Conservation (phyloP, 177 flowering plant genomes). For the Vitis hybrid region DNA sequence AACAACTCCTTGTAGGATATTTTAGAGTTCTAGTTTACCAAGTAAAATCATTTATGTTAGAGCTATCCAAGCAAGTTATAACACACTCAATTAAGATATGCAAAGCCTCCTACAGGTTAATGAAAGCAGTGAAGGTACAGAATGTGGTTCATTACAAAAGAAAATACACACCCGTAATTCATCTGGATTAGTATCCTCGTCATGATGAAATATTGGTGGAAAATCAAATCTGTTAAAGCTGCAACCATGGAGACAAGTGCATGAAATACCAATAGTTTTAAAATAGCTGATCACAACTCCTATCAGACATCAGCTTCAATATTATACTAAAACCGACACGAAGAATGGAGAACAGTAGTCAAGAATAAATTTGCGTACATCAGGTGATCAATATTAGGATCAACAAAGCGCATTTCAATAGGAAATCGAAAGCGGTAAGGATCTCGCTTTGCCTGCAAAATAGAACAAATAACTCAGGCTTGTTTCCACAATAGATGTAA, state of each 20-base stretch:
- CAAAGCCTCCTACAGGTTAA: not conserved
- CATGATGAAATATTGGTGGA: conserved; percentile 92
- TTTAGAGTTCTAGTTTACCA: too few species aligned
- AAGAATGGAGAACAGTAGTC: conserved; percentile 1
- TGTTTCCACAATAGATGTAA: too few species aligned
- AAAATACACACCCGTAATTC: conserved; percentile 67
- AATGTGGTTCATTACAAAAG: not conserved
- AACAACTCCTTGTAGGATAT: too few species aligned
- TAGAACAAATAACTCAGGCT: conserved; percentile 4
- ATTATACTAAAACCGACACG: not conserved
- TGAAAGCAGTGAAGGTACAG: not conserved
- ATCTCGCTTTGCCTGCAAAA: conserved; percentile 94
- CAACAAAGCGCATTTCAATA: conserved; percentile 91
- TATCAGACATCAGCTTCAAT: not conserved
- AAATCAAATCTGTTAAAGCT: conserved; percentile 92
- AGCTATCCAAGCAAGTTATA: not conserved
- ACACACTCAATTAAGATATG: not conserved
- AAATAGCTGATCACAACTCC: not conserved
- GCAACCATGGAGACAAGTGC: conserved; percentile 28
- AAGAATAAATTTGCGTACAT: conserved; percentile 55
- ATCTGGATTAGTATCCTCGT: conserved; percentile 78
- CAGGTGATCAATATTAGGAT: conserved; percentile 91
- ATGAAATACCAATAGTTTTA: conserved; percentile 2
- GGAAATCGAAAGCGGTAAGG: conserved; percentile 96
- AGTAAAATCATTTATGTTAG: too few species aligned